A percentile compares a stretch with the other conserved stretches of the same genome.
Evolutionary conservation across 2,329 filamentous ascomycete species (phyloP).

Genomic region (Ascochyta pisi): DNA sequence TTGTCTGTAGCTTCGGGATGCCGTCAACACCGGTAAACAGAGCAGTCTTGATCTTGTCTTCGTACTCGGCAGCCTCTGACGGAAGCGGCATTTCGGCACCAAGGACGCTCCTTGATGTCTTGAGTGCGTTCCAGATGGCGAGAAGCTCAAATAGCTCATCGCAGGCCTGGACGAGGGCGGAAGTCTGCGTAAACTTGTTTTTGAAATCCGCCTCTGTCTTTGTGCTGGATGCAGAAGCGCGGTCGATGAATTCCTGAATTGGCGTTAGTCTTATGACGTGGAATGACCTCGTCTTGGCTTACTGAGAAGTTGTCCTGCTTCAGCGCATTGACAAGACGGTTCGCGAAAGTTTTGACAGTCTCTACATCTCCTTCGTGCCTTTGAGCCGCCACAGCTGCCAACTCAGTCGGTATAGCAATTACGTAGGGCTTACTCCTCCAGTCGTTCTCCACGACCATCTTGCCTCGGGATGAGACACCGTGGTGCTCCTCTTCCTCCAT

Average conservation of each 20-base stretch:
- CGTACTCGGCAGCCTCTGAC: slow-evolving; percentile 26
- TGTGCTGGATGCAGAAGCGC: neutral
- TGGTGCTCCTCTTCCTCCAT: slow-evolving; percentile 53
- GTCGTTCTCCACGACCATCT: slow-evolving; percentile 35
- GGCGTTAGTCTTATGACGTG: neutral
- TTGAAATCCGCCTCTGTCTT: slow-evolving; percentile 20
- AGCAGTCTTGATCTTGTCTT: slow-evolving; percentile 18
- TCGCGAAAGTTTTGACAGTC: slow-evolving; percentile 51
- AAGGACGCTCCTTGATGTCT: slow-evolving; percentile 51
- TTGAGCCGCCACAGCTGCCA: slow-evolving; percentile 51
- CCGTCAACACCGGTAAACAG: slow-evolving; percentile 12
- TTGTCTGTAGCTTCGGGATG: slow-evolving; percentile 12
- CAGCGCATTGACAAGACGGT: slow-evolving; percentile 47
- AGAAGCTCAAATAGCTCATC: slow-evolving; percentile 41
- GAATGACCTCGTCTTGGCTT: neutral
- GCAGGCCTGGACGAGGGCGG: slow-evolving; percentile 11
- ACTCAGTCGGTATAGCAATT: slow-evolving; percentile 53
- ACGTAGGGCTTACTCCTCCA: slow-evolving; percentile 43
- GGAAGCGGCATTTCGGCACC: slow-evolving; percentile 44
- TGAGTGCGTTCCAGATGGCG: slow-evolving; percentile 54
- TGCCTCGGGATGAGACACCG: slow-evolving; percentile 16
- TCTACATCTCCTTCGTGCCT: slow-evolving; percentile 47
- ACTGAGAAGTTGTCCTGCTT: slow-evolving; percentile 34
- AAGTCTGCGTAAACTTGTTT: neutral
- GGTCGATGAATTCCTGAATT: slow-evolving; percentile 11